Percentiles rank a stretch among this genome's conserved stretches.
These are phyloP conservation scores for Populus davidiana DNA, from an alignment of 345 rosid species.

Conservation along the genomic window DNA sequence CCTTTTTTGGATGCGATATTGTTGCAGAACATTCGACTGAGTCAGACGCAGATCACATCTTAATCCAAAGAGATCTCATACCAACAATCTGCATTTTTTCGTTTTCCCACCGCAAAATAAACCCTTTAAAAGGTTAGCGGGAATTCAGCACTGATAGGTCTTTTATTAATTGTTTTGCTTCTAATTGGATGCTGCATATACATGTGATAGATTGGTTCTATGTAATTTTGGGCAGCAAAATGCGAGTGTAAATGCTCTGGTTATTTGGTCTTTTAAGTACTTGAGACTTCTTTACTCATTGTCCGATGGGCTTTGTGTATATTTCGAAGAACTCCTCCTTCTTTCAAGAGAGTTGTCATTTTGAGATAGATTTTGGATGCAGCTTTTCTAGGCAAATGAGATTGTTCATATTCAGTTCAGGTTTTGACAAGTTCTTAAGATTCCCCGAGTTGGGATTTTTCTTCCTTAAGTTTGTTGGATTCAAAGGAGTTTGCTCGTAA, in stretches of 20 bases:
- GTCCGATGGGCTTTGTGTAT: not conserved
- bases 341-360: no score
- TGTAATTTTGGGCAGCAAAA: not conserved
- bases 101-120: not conserved
- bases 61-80: slow-evolving; percentile 4
- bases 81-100: not conserved
- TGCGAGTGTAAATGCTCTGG: not conserved
- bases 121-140: not conserved
- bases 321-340: not conserved
- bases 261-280: not conserved
- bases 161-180: not conserved
- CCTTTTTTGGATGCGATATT: not conserved
- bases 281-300: not conserved
- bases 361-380: no score
- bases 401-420: no score
- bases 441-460: no score
- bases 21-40: not conserved
- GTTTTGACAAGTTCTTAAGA: no score
- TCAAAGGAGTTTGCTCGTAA: no score
- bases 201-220: no score
- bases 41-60: not conserved
- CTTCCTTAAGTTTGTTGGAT: no score
- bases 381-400: no score
- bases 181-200: not conserved
- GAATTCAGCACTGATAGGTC: not conserved